phyloP scores from a whole-genome alignment of 2,329 filamentous ascomycete genomes.

The Clonostachys rhizophaga region DNA sequence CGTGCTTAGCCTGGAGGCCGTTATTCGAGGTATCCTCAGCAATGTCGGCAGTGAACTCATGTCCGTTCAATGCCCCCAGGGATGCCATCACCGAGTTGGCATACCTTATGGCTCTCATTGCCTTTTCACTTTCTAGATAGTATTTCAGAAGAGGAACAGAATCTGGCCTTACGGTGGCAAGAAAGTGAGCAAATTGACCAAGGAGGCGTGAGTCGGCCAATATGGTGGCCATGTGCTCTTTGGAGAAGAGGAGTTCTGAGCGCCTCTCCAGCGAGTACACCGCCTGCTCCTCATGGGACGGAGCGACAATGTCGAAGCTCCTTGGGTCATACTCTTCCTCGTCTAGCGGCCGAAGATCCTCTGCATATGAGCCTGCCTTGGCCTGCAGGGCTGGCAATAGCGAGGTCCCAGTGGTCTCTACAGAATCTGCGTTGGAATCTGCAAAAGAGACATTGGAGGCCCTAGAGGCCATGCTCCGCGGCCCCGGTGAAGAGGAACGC shows the following conservation, averaged over 20 bases:
- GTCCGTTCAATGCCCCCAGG: constrained; percentile 48
- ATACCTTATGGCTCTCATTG: constrained; percentile 65
- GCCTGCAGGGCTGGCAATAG: constrained; percentile 11
- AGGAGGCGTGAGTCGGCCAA: constrained; percentile 60
- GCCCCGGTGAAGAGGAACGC: neutral
- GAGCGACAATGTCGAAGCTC: constrained; percentile 27
- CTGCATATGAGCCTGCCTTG: constrained; percentile 11
- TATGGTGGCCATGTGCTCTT: constrained; percentile 59
- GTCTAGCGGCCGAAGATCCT: constrained; percentile 25
- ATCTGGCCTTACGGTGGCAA: constrained; percentile 52
- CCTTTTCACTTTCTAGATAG: constrained; percentile 68
- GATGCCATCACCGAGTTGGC: constrained; percentile 47
- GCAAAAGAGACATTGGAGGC: neutral
- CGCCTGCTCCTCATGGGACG: constrained; percentile 5
- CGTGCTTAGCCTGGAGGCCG: constrained; percentile 56
- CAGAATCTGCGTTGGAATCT: neutral
- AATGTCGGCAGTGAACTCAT: constrained; percentile 47
- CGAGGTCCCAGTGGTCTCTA: neutral
- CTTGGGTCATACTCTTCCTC: constrained; percentile 27
- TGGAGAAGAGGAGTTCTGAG: constrained; percentile 62
- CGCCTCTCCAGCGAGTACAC: constrained; percentile 53
- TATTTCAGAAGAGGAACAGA: constrained; percentile 65
- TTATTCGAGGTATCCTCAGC: constrained; percentile 51
- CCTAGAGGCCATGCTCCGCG: constrained; percentile 1
- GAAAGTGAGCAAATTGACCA: constrained; percentile 62